Conservation (phyloP, 163 green algal species). For the Scenedesmus sp. region DNA sequence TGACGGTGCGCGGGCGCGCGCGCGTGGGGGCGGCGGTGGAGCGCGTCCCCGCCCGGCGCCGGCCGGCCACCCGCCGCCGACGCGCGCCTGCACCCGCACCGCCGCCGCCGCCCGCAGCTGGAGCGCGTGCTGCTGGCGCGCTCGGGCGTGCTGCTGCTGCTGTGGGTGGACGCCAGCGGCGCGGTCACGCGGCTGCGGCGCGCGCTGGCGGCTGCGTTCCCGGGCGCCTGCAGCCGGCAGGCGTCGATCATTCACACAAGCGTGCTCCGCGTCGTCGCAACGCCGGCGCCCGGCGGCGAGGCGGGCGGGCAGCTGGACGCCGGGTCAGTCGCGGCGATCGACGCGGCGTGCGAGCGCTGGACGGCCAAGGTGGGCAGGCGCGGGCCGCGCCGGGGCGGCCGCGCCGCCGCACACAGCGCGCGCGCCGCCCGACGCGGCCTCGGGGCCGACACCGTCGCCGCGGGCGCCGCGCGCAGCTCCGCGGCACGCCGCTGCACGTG, state of each 20-base stretch:
- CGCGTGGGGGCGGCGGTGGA: not conserved
- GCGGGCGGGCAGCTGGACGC: not conserved
- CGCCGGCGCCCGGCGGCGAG: not conserved
- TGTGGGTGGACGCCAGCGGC: constrained; percentile 9
- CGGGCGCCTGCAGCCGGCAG: constrained; percentile 18
- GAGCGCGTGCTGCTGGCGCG: constrained; percentile 28
- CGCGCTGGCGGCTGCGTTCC: not conserved
- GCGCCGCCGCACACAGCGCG: not conserved
- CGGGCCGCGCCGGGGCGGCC: not conserved
- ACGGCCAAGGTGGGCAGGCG: constrained; percentile 1
- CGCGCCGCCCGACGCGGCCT: not conserved
- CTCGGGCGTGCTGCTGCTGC: constrained; percentile 24
- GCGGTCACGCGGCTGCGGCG: not conserved
- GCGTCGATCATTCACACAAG: constrained; percentile 35
- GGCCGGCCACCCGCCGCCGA: not conserved
- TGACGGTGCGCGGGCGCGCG: constrained; percentile 3
- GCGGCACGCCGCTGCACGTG: not conserved
- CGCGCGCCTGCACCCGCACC: not conserved
- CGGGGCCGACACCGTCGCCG: not conserved
- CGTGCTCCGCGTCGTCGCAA: constrained; percentile 15
- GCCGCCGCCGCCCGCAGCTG: not conserved
- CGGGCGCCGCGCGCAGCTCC: not conserved
- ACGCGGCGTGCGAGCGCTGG: constrained; percentile 14
- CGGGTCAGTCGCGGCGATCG: not conserved
- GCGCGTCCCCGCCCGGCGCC: not conserved